phyloP scores from a whole-genome alignment of 225 moss, liverwort and hornwort genomes.

The Marchantia paleacea region DNA sequence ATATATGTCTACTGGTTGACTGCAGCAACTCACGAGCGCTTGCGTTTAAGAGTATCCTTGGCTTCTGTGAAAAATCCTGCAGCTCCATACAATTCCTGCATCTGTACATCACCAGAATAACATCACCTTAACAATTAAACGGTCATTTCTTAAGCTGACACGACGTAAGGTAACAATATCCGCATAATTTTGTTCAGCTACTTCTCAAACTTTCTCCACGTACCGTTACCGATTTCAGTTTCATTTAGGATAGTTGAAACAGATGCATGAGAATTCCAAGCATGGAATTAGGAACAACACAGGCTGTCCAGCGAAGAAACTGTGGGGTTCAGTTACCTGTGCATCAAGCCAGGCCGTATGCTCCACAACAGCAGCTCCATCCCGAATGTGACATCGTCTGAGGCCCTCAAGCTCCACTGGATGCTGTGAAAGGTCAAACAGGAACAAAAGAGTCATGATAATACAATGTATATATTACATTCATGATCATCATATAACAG shows the following conservation, averaged over 20 bases:
- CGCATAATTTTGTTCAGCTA: no score
- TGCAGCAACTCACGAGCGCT: conserved; percentile 55
- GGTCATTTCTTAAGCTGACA: neutral
- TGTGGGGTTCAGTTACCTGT: conserved; percentile 35
- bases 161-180: neutral
- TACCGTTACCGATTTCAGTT: neutral
- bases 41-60: conserved; percentile 75
- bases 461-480: no score
- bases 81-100: conserved; percentile 84
- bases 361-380: conserved; percentile 74
- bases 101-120: conserved; percentile 34
- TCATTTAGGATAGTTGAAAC: neutral
- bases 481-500: no score
- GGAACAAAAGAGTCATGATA: no score
- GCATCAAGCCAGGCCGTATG: conserved; percentile 69
- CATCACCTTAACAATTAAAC: neutral
- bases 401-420: conserved; percentile 78
- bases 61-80: conserved; percentile 79
- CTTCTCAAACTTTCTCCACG: neutral
- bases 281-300: no score
- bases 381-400: conserved; percentile 72
- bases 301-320: no score
- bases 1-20: neutral
- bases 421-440: conserved; percentile 38
- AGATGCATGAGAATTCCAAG: no score